phyloP scores from a whole-genome alignment of 1,139 yeast genomes.

The Debaryomyces subglobosus region DNA sequence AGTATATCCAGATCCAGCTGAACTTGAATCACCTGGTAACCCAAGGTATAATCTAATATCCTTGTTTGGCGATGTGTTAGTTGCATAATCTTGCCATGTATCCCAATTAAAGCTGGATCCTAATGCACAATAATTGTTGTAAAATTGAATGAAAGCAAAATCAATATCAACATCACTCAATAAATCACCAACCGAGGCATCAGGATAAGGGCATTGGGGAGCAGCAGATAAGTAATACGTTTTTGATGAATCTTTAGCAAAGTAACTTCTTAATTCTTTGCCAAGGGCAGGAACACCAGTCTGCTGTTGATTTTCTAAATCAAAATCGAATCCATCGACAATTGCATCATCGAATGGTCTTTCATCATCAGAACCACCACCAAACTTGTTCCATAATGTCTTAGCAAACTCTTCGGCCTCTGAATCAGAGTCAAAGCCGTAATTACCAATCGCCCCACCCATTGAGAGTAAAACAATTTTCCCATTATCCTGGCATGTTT shows the following conservation, averaged over 20 bases:
- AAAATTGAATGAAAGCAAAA: slow-evolving; percentile 89
- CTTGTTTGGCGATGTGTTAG: slow-evolving; percentile 63
- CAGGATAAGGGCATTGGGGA: slow-evolving; percentile 95
- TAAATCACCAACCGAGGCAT: slow-evolving; percentile 75
- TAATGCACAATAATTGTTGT: slow-evolving; percentile 82
- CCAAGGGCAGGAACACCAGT: slow-evolving; percentile 67
- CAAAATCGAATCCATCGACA: slow-evolving; percentile 52
- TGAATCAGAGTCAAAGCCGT: slow-evolving; percentile 67
- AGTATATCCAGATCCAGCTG: slow-evolving; percentile 56
- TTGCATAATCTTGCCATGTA: slow-evolving; percentile 77
- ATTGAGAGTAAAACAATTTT: slow-evolving; percentile 77
- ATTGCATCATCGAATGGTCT: slow-evolving; percentile 74
- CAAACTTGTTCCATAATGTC: slow-evolving; percentile 83
- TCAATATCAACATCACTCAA: slow-evolving; percentile 67
- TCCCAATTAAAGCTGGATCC: slow-evolving; percentile 74
- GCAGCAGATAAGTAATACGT: slow-evolving; percentile 85
- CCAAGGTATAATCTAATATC: slow-evolving; percentile 70
- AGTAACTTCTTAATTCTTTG: slow-evolving; percentile 59
- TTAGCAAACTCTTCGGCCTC: slow-evolving; percentile 72
- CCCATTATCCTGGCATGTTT: slow-evolving; percentile 80
- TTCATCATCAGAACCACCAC: slow-evolving; percentile 63
- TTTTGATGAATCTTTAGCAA: slow-evolving; percentile 55
- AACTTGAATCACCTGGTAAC: slow-evolving; percentile 68
- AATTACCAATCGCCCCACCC: slow-evolving; percentile 85
- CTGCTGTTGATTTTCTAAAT: slow-evolving; percentile 45